Percentiles rank a stretch among this genome's conserved stretches.
Conservation (phyloP, 306 rosid genomes). For the Glycyrrhiza uralensis region DNA sequence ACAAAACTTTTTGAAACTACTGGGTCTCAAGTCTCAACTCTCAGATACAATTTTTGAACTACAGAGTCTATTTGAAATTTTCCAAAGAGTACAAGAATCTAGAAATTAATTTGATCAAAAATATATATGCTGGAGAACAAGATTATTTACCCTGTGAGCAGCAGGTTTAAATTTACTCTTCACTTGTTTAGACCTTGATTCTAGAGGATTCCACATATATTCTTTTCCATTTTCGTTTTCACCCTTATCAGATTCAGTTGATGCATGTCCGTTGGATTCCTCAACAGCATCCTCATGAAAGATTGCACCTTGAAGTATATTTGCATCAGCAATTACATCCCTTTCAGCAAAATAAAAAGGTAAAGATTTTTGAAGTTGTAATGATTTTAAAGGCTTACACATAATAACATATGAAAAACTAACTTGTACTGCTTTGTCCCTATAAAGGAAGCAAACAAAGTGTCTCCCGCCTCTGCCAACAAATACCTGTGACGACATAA, state of each 20-base stretch:
- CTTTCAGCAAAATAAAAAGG: slow-evolving; percentile 48
- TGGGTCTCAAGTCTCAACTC: neutral
- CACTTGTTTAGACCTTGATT: slow-evolving; percentile 58
- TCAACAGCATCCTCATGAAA: slow-evolving; percentile 84
- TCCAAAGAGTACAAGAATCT: neutral
- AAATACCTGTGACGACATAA: slow-evolving; percentile 63
- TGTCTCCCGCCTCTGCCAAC: slow-evolving; percentile 96
- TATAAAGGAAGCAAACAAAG: slow-evolving; percentile 93
- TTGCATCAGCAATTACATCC: slow-evolving; percentile 92
- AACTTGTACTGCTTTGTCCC: slow-evolving; percentile 98
- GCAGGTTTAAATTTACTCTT: slow-evolving; percentile 76
- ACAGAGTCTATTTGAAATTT: neutral
- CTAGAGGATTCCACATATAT: slow-evolving; percentile 64
- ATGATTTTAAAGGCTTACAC: slow-evolving; percentile 13
- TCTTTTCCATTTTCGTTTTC: slow-evolving; percentile 63
- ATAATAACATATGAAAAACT: slow-evolving; percentile 28
- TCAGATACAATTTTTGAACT: neutral
- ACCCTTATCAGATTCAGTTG: slow-evolving; percentile 36
- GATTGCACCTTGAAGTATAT: slow-evolving; percentile 97
- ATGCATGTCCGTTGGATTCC: slow-evolving; percentile 40
- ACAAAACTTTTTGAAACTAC: neutral
- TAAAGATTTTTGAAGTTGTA: slow-evolving; percentile 17
- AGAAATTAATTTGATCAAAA: neutral
- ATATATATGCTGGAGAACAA: neutral
- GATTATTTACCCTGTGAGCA: slow-evolving; percentile 73